Evolutionary conservation across 768 basidiomycete species (phyloP).

Genomic region (Hygrophoropsis aurantiaca): DNA sequence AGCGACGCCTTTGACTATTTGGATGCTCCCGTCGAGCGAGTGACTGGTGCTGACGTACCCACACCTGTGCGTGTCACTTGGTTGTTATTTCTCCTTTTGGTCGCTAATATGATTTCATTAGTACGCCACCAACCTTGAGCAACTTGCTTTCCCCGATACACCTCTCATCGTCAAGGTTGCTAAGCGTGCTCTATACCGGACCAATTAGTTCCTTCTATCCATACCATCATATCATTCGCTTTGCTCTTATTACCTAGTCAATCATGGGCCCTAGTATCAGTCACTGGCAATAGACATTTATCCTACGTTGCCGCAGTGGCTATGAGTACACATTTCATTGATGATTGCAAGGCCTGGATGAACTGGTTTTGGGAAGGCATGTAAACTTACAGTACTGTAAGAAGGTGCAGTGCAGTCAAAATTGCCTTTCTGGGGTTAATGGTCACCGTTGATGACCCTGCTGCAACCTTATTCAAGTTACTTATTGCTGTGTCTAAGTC

Average conservation of each 20-base stretch:
- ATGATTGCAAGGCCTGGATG: too few species aligned
- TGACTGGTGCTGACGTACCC: slow-evolving; percentile 97
- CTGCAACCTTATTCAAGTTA: too few species aligned
- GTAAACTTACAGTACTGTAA: too few species aligned
- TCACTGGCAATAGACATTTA: slow-evolving; percentile 16
- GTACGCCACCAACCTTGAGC: slow-evolving; percentile 91
- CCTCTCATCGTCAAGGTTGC: slow-evolving; percentile 90
- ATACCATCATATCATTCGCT: slow-evolving; percentile 9
- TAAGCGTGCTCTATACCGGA: slow-evolving; percentile 89
- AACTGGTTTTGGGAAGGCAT: too few species aligned
- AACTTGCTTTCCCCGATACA: slow-evolving; percentile 91
- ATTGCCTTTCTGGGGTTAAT: too few species aligned
- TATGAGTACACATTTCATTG: background rate
- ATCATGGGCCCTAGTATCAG: slow-evolving; percentile 15
- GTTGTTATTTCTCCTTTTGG: slow-evolving; percentile 6
- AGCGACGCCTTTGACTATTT: slow-evolving; percentile 98
- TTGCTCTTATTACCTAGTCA: slow-evolving; percentile 10
- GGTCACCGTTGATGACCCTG: too few species aligned
- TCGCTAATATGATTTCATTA: slow-evolving; percentile 31
- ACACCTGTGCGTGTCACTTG: slow-evolving; percentile 70
- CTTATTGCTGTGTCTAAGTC: too few species aligned
- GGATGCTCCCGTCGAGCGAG: slow-evolving; percentile 95
- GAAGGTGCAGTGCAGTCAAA: too few species aligned
- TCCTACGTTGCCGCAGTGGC: background rate
- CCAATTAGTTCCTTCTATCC: slow-evolving; percentile 52